Evolutionary conservation across 2,329 filamentous ascomycete species (phyloP), one percentile per base, ranked within the genome.

Genomic region (Neonectria punicea): DNA sequence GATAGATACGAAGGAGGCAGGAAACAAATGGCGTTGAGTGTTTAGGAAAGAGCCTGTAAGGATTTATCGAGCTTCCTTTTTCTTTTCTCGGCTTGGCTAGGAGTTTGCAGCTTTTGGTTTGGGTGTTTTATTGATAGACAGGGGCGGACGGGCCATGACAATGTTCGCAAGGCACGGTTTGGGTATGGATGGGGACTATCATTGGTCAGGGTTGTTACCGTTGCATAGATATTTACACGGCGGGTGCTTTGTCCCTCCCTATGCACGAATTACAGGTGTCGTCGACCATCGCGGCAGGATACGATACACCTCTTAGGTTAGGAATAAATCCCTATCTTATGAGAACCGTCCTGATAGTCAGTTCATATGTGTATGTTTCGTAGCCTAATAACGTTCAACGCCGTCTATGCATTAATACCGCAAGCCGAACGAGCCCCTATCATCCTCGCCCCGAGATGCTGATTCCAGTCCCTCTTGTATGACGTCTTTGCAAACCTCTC

Each of bases 391-490:
- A 71, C 70, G 69, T 75, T 75, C 74, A 77, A 78, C 73, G 76
- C 73, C 76, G 67, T 78, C 73, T 76, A 78, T 77, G 75, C 73
- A 76, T 74, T 74, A 73, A 73, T 63, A 69, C 65, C 65, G 53
- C 65, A 66, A 66, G 67, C 66, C 71, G 55, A 68, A 71, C 65
- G 55, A 59, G 18, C 66, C 60, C 64, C 66, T 58, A 44, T 62
- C 55, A 32, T 44, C 57, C 39, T 65, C 36, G 25, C 44, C 59
- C 53, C 50, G 55, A 22, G 55, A 58, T 65, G 54, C 50, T 59
- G 50, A 28, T 44, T 56, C 58, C 43, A 36, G 57, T 53, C 61
- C 47, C 8, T 56, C 57, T 36, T 59, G 25, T 32, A 44, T 55
- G 28, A 43, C 53, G 36, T 44, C 28, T 43, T 44, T 56, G 36